phyloP scores from a whole-genome alignment of 2,329 filamentous ascomycete genomes.

The Penicillium decumbens region DNA sequence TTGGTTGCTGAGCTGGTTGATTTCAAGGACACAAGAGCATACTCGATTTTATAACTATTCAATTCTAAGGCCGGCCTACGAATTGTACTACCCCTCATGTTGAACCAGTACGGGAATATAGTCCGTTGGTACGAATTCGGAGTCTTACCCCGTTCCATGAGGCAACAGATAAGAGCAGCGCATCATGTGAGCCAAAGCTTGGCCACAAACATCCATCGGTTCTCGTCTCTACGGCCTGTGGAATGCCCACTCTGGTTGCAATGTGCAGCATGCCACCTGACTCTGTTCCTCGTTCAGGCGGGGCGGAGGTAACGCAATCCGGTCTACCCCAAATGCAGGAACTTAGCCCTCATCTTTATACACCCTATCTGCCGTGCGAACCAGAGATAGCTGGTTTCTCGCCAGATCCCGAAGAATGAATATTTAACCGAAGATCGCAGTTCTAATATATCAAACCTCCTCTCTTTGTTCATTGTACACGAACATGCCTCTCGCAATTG shows the following conservation, averaged over 20 bases:
- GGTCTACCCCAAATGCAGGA: neutral
- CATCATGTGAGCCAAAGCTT: too few relatives aligned
- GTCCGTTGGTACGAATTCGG: conserved; percentile 4
- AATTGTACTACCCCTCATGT: neutral
- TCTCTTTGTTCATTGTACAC: neutral
- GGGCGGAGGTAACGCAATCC: neutral
- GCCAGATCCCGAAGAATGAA: neutral
- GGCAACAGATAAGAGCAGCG: neutral
- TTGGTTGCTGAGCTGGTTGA: neutral
- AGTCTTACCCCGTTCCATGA: neutral
- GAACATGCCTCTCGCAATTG: neutral
- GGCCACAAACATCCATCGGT: too few relatives aligned
- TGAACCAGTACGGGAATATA: neutral
- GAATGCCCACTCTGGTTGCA: too few relatives aligned
- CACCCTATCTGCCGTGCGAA: neutral
- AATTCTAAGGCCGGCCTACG: too few relatives aligned
- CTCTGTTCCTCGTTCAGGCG: too few relatives aligned
- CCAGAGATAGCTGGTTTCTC: neutral
- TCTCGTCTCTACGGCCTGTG: too few relatives aligned
- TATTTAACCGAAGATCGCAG: neutral
- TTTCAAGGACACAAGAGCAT: neutral
- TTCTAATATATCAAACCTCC: too few relatives aligned
- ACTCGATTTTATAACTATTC: too few relatives aligned
- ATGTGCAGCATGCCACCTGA: too few relatives aligned
- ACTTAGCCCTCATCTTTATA: neutral